Evolutionary conservation across 208 protist genomes (phyloP), one percentile per base, ranked within the genome.

Genomic region (Wallacemonas sp.): DNA sequence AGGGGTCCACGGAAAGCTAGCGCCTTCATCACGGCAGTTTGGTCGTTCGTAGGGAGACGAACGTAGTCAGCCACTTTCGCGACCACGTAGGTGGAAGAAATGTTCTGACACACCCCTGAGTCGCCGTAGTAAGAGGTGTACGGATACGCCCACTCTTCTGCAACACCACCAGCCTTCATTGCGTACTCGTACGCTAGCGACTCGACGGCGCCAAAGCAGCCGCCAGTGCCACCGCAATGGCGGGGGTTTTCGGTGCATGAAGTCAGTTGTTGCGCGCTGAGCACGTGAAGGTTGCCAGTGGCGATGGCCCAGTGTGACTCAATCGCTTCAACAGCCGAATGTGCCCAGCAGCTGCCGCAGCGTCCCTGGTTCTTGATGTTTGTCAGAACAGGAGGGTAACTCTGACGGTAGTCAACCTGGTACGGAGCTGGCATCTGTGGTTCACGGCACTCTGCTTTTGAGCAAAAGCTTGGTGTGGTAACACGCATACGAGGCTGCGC

Each of bases 201-300:
- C 54, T 89, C 90, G 28, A 90, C 76, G 46, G 93, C 84, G 19
- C 94, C 94, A 14, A 66, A 45, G 66, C 92, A 98, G 30, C 91
- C 94, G 28, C 81, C 74, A 27, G 77, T 74, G 31, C 80, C 86
- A 24, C 77, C 86, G 45, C 86, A 88, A 58, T 80, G 74, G 19
- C 53, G 22, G 17, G 71, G 63, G 53, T 90, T 95, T 17, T 75
- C 51, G 2, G 75, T 71, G 79, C 97, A 99, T 36, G 96, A 89
- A 26, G 97, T 96, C 39, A 98, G 65, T 64, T 97, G 78, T 72
- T 98, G 92, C 64, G 94, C 88, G 26, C 92, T 97, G 5, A 98
- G 75, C 6, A 75, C 76, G 22, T 86, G 53, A 8, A 97, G 70
- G 17, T 84, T 60, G 1, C 80, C 74, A 1, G 70, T 88, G 2